These are phyloP conservation scores for Maudiozyma humilis DNA, from an alignment of 1,139 yeast genomes.

Conservation along the genomic window DNA sequence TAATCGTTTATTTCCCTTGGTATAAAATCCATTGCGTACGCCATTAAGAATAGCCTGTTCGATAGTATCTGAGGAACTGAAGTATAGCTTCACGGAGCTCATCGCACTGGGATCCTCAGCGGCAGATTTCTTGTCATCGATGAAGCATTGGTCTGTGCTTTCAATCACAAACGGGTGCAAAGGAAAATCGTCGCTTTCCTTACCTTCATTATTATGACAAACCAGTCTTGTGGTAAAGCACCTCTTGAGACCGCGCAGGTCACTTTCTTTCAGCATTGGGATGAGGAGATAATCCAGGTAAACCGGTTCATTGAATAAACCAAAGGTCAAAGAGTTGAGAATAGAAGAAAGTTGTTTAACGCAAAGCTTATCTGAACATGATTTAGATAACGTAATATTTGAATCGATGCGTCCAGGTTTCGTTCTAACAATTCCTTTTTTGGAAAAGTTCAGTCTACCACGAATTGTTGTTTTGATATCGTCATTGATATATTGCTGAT, in stretches of 20 bases:
- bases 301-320: constrained; percentile 36
- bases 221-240: constrained; percentile 42
- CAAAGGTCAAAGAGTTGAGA: constrained; percentile 42
- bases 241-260: constrained; percentile 38
- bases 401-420: constrained; percentile 89
- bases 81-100: constrained; percentile 15
- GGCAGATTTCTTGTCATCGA: constrained; percentile 20
- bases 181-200: no score
- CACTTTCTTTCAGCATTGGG: constrained; percentile 33
- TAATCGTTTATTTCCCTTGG: constrained; percentile 38
- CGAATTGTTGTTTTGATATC: constrained; percentile 35
- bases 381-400: constrained; percentile 58
- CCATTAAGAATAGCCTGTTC: constrained; percentile 47
- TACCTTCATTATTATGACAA: background rate
- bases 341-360: constrained; percentile 57
- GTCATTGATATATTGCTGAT: constrained; percentile 28
- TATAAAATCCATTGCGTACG: constrained; percentile 43
- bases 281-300: constrained; percentile 50
- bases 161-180: constrained; percentile 3
- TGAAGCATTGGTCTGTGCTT: constrained; percentile 8
- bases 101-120: constrained; percentile 26
- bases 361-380: constrained; percentile 80
- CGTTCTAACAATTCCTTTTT: constrained; percentile 65
- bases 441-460: constrained; percentile 57
- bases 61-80: background rate